Conservation (phyloP, 768 basidiomycete species). For the Mycena crocata region DNA sequence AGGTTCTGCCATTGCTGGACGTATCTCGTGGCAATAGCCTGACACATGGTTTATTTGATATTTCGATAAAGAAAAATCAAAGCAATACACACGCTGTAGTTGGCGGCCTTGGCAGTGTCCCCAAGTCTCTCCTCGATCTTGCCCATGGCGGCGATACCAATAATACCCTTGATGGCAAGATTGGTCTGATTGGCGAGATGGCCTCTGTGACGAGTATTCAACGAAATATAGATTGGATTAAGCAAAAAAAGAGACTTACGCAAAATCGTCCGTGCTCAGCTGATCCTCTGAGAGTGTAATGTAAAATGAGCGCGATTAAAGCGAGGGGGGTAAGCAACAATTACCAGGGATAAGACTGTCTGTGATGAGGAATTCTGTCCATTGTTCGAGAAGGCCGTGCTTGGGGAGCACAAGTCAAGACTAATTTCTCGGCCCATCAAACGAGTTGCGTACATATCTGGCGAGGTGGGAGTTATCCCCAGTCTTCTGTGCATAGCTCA, state of each 20-base stretch:
- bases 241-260: too few species aligned
- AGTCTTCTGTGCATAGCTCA: constrained; percentile 68
- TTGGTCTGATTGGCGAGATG: constrained; percentile 72
- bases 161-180: constrained; percentile 77
- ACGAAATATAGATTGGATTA: too few species aligned
- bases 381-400: constrained; percentile 66
- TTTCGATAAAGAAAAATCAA: not conserved
- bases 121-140: constrained; percentile 61
- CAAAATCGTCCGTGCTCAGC: constrained; percentile 66
- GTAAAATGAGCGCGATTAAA: too few species aligned
- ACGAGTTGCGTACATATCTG: constrained; percentile 51
- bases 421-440: not conserved
- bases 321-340: too few species aligned
- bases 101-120: constrained; percentile 47
- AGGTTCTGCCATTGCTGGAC: constrained; percentile 56
- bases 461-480: constrained; percentile 62
- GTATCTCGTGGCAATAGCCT: constrained; percentile 57
- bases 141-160: constrained; percentile 74
- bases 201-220: constrained; percentile 33
- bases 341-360: constrained; percentile 68
- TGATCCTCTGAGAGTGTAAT: too few species aligned
- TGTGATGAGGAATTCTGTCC: constrained; percentile 70
- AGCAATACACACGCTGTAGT: constrained; percentile 52
- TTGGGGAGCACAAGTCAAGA: not conserved
- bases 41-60: not conserved